Percentiles rank a stretch among this genome's conserved stretches.
Evolutionary conservation across 495 filamentous ascomycete species (phyloP).

Genomic region (Cudoniella acicularis): DNA sequence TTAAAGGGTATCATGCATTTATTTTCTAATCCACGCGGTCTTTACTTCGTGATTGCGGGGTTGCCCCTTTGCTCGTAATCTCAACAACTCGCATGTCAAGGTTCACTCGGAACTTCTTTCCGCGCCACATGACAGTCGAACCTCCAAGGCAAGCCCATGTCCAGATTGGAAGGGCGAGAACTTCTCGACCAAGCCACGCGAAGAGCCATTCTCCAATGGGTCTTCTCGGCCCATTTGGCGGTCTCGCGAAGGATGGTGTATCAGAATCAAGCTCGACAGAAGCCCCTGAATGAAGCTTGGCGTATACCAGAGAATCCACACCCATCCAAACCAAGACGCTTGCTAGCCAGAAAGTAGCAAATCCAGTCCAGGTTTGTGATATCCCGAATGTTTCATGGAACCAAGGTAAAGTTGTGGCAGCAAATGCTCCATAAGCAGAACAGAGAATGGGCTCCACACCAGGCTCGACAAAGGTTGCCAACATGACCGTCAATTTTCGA

Average conservation of each 20-base stretch:
- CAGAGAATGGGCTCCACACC: slow-evolving; percentile 88
- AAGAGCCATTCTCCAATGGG: slow-evolving; percentile 67
- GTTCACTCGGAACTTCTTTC: slow-evolving; percentile 75
- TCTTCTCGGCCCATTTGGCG: slow-evolving; percentile 42
- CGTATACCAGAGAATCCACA: slow-evolving; percentile 70
- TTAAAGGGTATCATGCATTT: not conserved
- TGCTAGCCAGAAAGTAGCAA: slow-evolving; percentile 60
- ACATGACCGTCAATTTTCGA: slow-evolving; percentile 86
- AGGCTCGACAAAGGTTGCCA: slow-evolving; percentile 90
- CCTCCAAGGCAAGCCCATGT: slow-evolving; percentile 77
- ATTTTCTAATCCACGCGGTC: slow-evolving; percentile 19
- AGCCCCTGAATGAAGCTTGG: slow-evolving; percentile 63
- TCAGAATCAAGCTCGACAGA: slow-evolving; percentile 69
- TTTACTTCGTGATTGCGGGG: slow-evolving; percentile 17
- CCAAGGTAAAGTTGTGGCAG: slow-evolving; percentile 67
- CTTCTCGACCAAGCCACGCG: slow-evolving; percentile 84
- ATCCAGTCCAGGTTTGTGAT: slow-evolving; percentile 63
- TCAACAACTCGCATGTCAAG: slow-evolving; percentile 75
- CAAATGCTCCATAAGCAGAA: slow-evolving; percentile 74
- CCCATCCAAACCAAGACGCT: slow-evolving; percentile 67
- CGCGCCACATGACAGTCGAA: slow-evolving; percentile 81
- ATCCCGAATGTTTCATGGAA: slow-evolving; percentile 51
- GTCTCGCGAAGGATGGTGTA: slow-evolving; percentile 68
- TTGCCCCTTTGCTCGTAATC: slow-evolving; percentile 19
- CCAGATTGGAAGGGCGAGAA: slow-evolving; percentile 85